These are phyloP conservation scores for Xylariales sp. DNA, from an alignment of 2,329 filamentous ascomycete species.

Conservation along the genomic window DNA sequence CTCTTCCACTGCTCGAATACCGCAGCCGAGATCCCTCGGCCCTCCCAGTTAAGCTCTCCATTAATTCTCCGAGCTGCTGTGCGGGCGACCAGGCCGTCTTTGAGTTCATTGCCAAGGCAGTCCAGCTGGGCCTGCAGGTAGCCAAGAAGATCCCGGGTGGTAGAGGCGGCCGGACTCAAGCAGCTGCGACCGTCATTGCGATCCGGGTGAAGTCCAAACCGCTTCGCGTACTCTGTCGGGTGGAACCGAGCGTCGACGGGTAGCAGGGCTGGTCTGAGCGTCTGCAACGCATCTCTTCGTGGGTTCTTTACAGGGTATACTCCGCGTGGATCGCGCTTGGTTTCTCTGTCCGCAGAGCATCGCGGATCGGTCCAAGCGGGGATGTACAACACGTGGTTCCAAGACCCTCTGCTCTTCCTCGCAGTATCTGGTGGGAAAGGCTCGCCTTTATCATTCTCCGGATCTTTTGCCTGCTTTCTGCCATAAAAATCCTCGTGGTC, in stretches of 20 bases:
- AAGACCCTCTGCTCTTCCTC: too few species aligned
- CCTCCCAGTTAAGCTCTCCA: not conserved
- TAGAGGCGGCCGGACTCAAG: conserved; percentile 18
- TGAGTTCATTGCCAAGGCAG: not conserved
- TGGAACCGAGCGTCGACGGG: conserved; percentile 10
- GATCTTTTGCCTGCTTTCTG: too few species aligned
- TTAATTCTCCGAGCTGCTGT: not conserved
- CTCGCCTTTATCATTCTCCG: too few species aligned
- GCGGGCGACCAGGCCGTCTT: not conserved
- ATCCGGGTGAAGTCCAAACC: conserved; percentile 20
- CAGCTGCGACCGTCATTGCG: conserved; percentile 20
- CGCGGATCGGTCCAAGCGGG: not conserved
- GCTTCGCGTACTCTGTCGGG: conserved; percentile 18
- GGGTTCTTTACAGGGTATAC: too few species aligned
- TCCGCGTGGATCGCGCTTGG: too few species aligned
- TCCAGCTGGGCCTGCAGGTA: conserved; percentile 4
- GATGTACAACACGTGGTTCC: not conserved
- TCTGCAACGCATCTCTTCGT: not conserved
- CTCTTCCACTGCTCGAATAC: conserved; percentile 13
- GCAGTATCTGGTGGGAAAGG: too few species aligned
- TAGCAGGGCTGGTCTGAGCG: conserved; percentile 17
- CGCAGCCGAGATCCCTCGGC: conserved; percentile 13
- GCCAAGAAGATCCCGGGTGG: conserved; percentile 14
- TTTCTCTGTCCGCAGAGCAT: too few species aligned
- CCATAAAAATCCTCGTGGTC: too few species aligned